Conservation (phyloP, 2,329 filamentous ascomycete species). For the Pestalotiopsis sp. region DNA sequence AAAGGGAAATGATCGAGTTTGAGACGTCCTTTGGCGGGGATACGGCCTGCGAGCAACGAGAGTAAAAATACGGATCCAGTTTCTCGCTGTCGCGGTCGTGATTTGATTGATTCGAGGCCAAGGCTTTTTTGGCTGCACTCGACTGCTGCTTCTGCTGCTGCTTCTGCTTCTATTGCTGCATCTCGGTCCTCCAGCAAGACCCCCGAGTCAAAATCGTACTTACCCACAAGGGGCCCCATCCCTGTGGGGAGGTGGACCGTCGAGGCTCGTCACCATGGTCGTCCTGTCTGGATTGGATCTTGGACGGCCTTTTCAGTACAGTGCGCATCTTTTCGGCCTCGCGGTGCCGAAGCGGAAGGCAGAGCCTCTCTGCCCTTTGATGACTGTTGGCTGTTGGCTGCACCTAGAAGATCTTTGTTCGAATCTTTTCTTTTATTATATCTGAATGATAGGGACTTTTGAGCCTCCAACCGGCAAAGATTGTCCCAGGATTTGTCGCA, state of each 20-base stretch:
- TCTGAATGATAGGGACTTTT: background rate
- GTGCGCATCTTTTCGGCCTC: background rate
- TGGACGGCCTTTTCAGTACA: background rate
- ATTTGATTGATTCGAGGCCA: background rate
- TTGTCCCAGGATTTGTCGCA: background rate
- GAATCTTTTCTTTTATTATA: background rate
- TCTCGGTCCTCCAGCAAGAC: background rate
- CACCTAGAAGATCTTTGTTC: background rate
- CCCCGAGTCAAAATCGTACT: background rate
- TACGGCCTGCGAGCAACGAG: background rate
- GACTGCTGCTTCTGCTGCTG: too few relatives aligned
- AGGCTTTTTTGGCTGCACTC: background rate
- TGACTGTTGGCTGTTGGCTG: background rate
- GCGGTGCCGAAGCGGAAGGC: background rate
- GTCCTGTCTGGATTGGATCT: background rate
- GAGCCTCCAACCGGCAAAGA: background rate
- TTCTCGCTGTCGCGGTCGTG: constrained; percentile 2
- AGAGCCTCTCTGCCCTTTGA: background rate
- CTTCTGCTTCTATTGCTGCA: background rate
- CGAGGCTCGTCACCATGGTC: background rate
- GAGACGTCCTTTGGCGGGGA: background rate
- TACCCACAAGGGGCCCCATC: background rate
- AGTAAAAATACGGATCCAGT: background rate
- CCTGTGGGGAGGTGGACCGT: background rate
- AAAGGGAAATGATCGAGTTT: background rate